These are phyloP conservation scores for Pseudopediastrum boryanum DNA, from an alignment of 139 green algal genomes.

Conservation along the genomic window DNA sequence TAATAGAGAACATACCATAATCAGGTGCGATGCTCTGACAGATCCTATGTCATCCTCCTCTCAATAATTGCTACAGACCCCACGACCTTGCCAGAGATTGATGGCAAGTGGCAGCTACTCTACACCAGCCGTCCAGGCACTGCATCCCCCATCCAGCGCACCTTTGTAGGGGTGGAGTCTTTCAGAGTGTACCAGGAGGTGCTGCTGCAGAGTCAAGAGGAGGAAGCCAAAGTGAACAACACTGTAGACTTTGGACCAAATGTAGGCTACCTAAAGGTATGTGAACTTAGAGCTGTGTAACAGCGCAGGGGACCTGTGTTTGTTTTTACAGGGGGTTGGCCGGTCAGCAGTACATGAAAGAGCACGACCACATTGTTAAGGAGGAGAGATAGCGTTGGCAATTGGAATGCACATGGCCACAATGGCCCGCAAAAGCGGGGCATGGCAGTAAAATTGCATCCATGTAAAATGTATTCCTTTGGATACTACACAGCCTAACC, in stretches of 20 bases:
- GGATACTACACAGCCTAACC: too few species aligned
- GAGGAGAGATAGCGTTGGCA: too few species aligned
- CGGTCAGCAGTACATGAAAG: too few species aligned
- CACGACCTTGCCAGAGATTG: conserved; percentile 50
- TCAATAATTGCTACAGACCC: conserved; percentile 43
- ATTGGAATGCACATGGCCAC: too few species aligned
- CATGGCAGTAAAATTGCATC: too few species aligned
- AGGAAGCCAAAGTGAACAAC: conserved; percentile 71
- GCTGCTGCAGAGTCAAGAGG: not conserved
- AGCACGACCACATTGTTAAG: too few species aligned
- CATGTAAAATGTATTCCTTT: too few species aligned
- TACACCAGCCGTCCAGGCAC: conserved; percentile 78
- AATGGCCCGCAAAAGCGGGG: too few species aligned
- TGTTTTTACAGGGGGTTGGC: conserved; percentile 22
- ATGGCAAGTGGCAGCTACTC: conserved; percentile 84
- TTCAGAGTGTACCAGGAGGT: conserved; percentile 91
- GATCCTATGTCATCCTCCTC: not conserved
- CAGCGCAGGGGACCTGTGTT: not conserved
- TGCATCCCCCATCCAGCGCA: conserved; percentile 89
- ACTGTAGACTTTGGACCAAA: conserved; percentile 82
- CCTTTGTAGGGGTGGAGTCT: conserved; percentile 87
- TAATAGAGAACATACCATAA: not conserved
- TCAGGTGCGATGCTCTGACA: conserved; percentile 5
- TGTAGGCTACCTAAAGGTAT: conserved; percentile 60
- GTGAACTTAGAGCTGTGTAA: not conserved